phyloP scores from a whole-genome alignment of 1,284 basidiomycete genomes.

The Coriolopsis trogii region DNA sequence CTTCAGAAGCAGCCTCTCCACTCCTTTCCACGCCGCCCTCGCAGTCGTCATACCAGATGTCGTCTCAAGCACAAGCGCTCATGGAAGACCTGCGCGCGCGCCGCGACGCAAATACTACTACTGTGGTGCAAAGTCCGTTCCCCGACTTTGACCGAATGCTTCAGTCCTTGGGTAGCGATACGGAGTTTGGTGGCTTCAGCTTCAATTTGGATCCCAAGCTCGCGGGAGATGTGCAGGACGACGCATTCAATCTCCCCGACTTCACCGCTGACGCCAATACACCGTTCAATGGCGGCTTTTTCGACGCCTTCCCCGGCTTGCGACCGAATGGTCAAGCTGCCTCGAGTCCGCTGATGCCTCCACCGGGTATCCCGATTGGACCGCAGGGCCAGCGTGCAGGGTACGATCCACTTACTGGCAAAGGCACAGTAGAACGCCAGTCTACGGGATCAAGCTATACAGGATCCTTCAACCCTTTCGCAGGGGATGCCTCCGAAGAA shows the following conservation, averaged over 20 bases:
- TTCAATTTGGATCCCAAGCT: slow-evolving; percentile 82
- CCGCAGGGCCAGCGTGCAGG: slow-evolving; percentile 50
- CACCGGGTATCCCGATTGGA: slow-evolving; percentile 56
- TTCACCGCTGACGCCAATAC: slow-evolving; percentile 54
- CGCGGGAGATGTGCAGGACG: slow-evolving; percentile 51
- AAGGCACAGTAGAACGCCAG: slow-evolving; percentile 48
- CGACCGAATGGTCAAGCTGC: slow-evolving; percentile 39
- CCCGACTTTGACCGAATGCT: slow-evolving; percentile 87
- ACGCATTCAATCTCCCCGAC: slow-evolving; percentile 48
- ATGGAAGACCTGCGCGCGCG: slow-evolving; percentile 83
- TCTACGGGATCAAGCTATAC: slow-evolving; percentile 57
- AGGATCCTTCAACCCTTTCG: slow-evolving; percentile 81
- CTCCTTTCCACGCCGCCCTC: slow-evolving; percentile 58
- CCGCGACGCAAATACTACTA: slow-evolving; percentile 58
- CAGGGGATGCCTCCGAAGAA: slow-evolving; percentile 54
- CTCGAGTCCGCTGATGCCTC: slow-evolving; percentile 42
- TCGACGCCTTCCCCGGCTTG: slow-evolving; percentile 68
- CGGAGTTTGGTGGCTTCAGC: slow-evolving; percentile 67
- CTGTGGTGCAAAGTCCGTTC: slow-evolving; percentile 71
- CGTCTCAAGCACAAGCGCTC: slow-evolving; percentile 80
- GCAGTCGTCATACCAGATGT: slow-evolving; percentile 82
- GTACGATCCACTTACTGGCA: slow-evolving; percentile 50
- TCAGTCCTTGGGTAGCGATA: slow-evolving; percentile 64
- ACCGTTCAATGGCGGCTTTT: slow-evolving; percentile 62
- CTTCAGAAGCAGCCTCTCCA: slow-evolving; percentile 51